Evolutionary conservation across 2,329 filamentous ascomycete species (phyloP), one percentile per base, ranked within the genome.

Genomic region (Ampelomyces quisqualis): DNA sequence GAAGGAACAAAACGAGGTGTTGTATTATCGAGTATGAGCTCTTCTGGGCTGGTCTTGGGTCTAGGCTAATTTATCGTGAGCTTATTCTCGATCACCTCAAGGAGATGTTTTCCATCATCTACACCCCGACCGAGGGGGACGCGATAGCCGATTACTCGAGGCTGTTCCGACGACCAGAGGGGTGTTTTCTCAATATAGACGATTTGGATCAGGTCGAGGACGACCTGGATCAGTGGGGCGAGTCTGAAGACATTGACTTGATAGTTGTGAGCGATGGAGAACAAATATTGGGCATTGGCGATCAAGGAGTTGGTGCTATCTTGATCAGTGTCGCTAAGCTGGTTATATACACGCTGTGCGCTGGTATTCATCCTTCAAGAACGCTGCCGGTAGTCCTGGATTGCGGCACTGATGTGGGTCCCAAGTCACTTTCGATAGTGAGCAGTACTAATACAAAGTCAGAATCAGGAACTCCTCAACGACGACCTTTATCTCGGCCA

Each of bases 71-170:
- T 13, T 18, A 15, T 10, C 17, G 9, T 13, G 15, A 88, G 79
- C 76, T 94, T 7, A 75, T 93, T 6, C 78, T 87, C 62, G 81
- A 86, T 4, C 84, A 95, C 56, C 70, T 95, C 14, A 83, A 86
- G 49, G 88, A 95, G 61, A 93, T 95, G 86, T 90, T 94, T 60
- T 82, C 84, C 27, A 74, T 95, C n/a, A 87, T 95, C 19, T 95
- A 95, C 61, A 95, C 90, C 0, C 90, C 90, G 0, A 95, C 90
- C 0, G 89, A 95, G 69, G 88, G 87, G 7, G 88, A 94, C 27
- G 90, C 90, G 0, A 95, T 95, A 35, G 81, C 88, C 52, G 86
- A 90, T 49, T 95, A 88, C 61, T 93, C 88, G 0, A 73, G 83
- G 0, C 65, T 93, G 0, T 95, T 95, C 58, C 74, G 90, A 8